phyloP scores from a whole-genome alignment of 78 protist genomes.

The Emiliania huxleyi region DNA sequence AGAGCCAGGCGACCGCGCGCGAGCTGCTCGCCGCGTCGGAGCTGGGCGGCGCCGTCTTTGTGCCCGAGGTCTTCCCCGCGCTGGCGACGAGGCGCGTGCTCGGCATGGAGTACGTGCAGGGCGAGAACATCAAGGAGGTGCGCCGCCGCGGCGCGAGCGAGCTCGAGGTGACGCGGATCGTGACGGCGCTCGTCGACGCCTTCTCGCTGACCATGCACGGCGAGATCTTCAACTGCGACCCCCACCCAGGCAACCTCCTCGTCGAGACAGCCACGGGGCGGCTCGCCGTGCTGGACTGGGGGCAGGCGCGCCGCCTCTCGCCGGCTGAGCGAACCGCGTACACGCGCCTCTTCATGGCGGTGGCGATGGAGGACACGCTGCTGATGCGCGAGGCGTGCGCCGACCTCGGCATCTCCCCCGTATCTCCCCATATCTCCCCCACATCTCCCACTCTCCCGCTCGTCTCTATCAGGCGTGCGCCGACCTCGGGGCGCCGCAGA shows the following conservation, averaged over 20 bases:
- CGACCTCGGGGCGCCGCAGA: background rate
- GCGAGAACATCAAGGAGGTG: background rate
- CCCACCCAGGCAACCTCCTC: background rate
- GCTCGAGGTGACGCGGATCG: background rate
- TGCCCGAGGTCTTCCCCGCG: background rate
- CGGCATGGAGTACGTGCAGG: background rate
- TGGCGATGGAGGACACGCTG: background rate
- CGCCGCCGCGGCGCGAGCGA: slow-evolving; percentile 1
- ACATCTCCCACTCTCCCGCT: too few relatives aligned
- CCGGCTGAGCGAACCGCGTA: background rate
- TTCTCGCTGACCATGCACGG: background rate
- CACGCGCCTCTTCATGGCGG: background rate
- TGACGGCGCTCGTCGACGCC: background rate
- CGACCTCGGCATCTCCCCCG: too few relatives aligned
- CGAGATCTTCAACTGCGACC: slow-evolving; percentile 11
- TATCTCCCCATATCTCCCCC: too few relatives aligned
- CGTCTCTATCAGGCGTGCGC: slow-evolving; percentile 1
- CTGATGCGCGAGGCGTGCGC: background rate
- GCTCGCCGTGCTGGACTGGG: background rate
- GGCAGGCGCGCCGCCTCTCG: background rate
- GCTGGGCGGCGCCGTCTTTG: background rate
- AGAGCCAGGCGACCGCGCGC: background rate
- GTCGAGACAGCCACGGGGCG: background rate
- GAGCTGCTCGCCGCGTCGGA: background rate
- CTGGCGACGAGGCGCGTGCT: background rate